Percentiles rank a stretch among this genome's conserved stretches.
phyloP scores from a whole-genome alignment of 73 alveolate species.

The Paramecium primaurelia region DNA sequence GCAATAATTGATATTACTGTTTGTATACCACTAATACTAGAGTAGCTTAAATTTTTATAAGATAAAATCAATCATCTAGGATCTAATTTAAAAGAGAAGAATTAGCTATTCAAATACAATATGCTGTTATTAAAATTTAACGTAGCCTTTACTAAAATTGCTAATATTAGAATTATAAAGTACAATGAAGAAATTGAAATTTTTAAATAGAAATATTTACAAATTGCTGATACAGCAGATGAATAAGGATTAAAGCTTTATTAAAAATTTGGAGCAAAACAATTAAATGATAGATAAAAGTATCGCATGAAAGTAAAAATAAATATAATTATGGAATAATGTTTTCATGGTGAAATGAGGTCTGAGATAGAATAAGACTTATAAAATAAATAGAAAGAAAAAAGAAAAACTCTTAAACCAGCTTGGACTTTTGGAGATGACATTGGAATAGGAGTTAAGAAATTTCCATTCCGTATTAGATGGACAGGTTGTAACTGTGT shows the following conservation, averaged over 20 bases:
- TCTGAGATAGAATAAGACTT: not conserved
- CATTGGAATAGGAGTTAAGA: slow-evolving; percentile 22
- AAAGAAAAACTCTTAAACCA: not conserved
- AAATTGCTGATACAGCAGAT: not conserved
- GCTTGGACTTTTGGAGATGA: slow-evolving; percentile 17
- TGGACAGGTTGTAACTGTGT: slow-evolving; percentile 25
- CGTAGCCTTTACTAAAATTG: not conserved
- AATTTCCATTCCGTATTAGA: slow-evolving; percentile 25
- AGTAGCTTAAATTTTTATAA: not conserved
- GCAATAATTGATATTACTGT: not conserved
- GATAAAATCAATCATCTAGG: not conserved
- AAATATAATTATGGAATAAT: not conserved
- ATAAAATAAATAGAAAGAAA: not conserved
- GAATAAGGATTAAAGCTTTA: not conserved
- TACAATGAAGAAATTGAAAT: slow-evolving; percentile 4
- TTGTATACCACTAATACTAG: not conserved
- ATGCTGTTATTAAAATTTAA: not conserved
- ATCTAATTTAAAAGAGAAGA: not conserved
- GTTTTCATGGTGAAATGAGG: slow-evolving; percentile 13
- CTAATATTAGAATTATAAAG: not conserved
- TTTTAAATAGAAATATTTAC: not conserved
- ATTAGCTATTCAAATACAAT: not conserved
- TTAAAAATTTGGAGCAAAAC: not conserved
- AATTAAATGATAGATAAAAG: not conserved
- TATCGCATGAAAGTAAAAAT: slow-evolving; percentile 15